phyloP scores from a whole-genome alignment of 345 rosid species.

The Eucalyptus marginata region DNA sequence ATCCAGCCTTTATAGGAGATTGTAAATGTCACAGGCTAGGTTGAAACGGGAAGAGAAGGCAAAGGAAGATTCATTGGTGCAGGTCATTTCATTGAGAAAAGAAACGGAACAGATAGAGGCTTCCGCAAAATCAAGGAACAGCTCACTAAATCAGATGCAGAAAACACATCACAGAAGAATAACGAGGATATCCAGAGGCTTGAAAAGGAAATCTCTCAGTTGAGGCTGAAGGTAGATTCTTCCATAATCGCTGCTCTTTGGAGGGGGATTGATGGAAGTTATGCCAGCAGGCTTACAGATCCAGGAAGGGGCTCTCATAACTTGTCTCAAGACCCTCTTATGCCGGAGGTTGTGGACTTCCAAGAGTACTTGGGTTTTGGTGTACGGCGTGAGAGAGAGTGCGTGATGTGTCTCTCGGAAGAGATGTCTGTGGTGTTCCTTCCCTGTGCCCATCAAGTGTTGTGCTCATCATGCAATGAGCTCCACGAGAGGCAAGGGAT shows the following conservation, averaged over 20 bases:
- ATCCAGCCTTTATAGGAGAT: constrained; percentile 1
- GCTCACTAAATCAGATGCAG: constrained; percentile 36
- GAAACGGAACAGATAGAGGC: constrained; percentile 40
- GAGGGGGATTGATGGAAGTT: constrained; percentile 43
- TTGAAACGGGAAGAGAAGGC: constrained; percentile 65
- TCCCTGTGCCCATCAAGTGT: constrained; percentile 52
- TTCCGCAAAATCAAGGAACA: constrained; percentile 36
- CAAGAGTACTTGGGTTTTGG: constrained; percentile 17
- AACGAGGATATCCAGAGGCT: constrained; percentile 48
- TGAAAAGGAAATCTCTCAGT: constrained; percentile 47
- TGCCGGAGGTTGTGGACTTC: not conserved
- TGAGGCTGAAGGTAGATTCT: constrained; percentile 54
- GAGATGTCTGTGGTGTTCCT: constrained; percentile 46
- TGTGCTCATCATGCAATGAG: constrained; percentile 44
- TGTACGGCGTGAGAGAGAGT: constrained; percentile 71
- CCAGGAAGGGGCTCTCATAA: not conserved
- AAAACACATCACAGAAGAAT: constrained; percentile 28
- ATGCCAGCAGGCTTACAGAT: constrained; percentile 22
- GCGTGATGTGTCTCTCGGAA: constrained; percentile 84
- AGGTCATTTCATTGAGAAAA: constrained; percentile 28
- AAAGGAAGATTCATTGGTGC: constrained; percentile 32
- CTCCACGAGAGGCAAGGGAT: constrained; percentile 55
- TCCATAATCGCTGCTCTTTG: constrained; percentile 61
- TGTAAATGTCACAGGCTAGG: constrained; percentile 52
- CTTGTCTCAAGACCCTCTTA: not conserved